A percentile compares a stretch with the other conserved stretches of the same genome.
Evolutionary conservation across 768 basidiomycete genomes (phyloP).

Genomic region (Roridomyces roridus): DNA sequence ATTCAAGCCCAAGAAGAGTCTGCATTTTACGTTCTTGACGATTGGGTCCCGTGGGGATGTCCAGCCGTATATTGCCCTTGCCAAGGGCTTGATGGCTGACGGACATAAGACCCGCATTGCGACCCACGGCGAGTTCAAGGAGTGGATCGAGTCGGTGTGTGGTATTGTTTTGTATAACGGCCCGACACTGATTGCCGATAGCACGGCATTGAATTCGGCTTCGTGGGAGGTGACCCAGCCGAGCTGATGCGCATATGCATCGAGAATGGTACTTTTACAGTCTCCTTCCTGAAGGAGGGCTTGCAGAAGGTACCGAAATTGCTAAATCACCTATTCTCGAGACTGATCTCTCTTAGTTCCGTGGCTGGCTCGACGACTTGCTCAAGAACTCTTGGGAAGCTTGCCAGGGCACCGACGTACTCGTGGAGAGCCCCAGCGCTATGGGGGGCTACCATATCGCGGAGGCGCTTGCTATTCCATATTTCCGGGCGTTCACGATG

Average conservation of each 20-base stretch:
- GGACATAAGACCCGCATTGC: slow-evolving; percentile 92
- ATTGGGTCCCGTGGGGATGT: slow-evolving; percentile 98
- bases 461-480: slow-evolving; percentile 91
- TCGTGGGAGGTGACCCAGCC: slow-evolving; percentile 96
- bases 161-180: slow-evolving; percentile 1
- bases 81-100: slow-evolving; percentile 88
- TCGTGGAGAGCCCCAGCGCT: slow-evolving; percentile 94
- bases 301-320: slow-evolving; percentile 70
- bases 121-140: slow-evolving; percentile 92
- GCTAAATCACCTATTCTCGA: slow-evolving; percentile 1
- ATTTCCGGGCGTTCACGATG: slow-evolving; percentile 97
- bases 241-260: slow-evolving; percentile 98
- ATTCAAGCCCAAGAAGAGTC: slow-evolving; percentile 86
- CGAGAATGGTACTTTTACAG: slow-evolving; percentile 97
- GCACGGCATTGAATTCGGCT: slow-evolving; percentile 96
- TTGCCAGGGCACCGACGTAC: slow-evolving; percentile 91
- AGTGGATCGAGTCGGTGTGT: slow-evolving; percentile 94
- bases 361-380: slow-evolving; percentile 97
- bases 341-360: slow-evolving; percentile 64
- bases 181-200: slow-evolving; percentile 35
- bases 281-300: slow-evolving; percentile 92
- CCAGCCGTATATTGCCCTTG: slow-evolving; percentile 96
- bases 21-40: slow-evolving; percentile 93
- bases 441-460: slow-evolving; percentile 99
- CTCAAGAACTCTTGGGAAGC: slow-evolving; percentile 96